Conservation (phyloP, 1,284 basidiomycete genomes). For the Malassezia japonica region DNA sequence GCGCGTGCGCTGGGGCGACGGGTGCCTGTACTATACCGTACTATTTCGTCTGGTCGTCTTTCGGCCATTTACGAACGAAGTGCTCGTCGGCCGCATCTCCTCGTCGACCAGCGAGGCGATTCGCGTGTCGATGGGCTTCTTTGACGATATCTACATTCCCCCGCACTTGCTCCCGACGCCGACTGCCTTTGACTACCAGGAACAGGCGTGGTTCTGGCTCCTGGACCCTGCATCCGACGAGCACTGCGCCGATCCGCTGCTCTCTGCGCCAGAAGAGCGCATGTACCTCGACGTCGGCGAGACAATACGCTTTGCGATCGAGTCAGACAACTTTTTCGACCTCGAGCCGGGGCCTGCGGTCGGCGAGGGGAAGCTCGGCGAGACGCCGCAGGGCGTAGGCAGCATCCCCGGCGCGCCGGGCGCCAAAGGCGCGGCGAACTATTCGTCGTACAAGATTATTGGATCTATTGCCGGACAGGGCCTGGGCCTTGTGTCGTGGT, state of each 20-base stretch:
- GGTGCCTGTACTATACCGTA: conserved; percentile 89
- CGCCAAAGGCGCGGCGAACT: conserved; percentile 54
- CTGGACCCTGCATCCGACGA: conserved; percentile 43
- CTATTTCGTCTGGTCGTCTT: conserved; percentile 82
- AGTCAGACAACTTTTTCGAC: conserved; percentile 79
- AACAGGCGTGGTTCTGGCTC: conserved; percentile 50
- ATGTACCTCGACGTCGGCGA: conserved; percentile 80
- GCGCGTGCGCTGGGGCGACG: conserved; percentile 86
- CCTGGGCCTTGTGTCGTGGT: conserved; percentile 59
- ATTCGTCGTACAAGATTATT: conserved; percentile 50
- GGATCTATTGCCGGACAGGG: conserved; percentile 83
- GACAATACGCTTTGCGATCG: conserved; percentile 74
- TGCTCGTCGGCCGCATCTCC: conserved; percentile 77
- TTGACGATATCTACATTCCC: conserved; percentile 78
- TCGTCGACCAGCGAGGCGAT: conserved; percentile 18
- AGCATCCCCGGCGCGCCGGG: conserved; percentile 57
- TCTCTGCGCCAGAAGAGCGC: conserved; percentile 54
- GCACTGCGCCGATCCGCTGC: conserved; percentile 25
- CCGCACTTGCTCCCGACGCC: conserved; percentile 62
- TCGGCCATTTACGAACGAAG: conserved; percentile 79
- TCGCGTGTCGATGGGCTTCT: conserved; percentile 73
- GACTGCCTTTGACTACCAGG: conserved; percentile 57
- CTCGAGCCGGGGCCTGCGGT: conserved; percentile 68
- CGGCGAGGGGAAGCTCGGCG: conserved; percentile 17
- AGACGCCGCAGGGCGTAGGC: conserved; percentile 25